These are phyloP conservation scores for Plasmodium knowlesi DNA, from an alignment of 169 alveolate species.

Conservation along the genomic window DNA sequence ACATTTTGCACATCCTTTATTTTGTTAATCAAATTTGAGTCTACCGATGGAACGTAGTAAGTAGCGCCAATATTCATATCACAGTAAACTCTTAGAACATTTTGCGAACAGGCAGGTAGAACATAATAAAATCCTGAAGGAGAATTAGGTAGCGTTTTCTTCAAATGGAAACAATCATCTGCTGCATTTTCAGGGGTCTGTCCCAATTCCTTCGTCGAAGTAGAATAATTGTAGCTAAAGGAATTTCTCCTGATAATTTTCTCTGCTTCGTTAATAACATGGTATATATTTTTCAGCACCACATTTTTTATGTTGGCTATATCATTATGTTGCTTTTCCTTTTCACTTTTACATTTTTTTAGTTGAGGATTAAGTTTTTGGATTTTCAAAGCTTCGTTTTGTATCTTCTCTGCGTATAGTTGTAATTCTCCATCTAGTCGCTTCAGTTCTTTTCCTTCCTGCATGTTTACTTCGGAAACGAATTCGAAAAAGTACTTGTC, in stretches of 20 bases:
- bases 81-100: constrained; percentile 89
- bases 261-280: constrained; percentile 66
- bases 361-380: constrained; percentile 57
- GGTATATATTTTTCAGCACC: constrained; percentile 27
- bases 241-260: constrained; percentile 36
- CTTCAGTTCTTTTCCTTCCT: constrained; percentile 79
- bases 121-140: constrained; percentile 91
- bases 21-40: constrained; percentile 31
- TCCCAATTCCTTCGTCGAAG: constrained; percentile 79
- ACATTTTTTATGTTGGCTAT: constrained; percentile 57
- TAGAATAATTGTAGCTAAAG: constrained; percentile 16
- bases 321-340: constrained; percentile 66
- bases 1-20: constrained; percentile 67
- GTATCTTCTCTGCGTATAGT: constrained; percentile 70
- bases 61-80: constrained; percentile 89
- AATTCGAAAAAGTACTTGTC: constrained; percentile 91
- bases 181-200: constrained; percentile 81
- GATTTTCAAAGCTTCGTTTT: constrained; percentile 63
- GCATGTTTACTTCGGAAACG: constrained; percentile 87
- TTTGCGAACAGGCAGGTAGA: constrained; percentile 86
- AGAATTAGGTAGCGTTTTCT: constrained; percentile 82
- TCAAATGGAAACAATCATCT: constrained; percentile 87
- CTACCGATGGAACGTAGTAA: constrained; percentile 82
- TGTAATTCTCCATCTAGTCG: constrained; percentile 46
- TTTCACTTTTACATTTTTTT: constrained; percentile 57